Base-by-base conservation (phyloP, 2,329 filamentous ascomycete species). In the Ascochyta rabiei region DNA sequence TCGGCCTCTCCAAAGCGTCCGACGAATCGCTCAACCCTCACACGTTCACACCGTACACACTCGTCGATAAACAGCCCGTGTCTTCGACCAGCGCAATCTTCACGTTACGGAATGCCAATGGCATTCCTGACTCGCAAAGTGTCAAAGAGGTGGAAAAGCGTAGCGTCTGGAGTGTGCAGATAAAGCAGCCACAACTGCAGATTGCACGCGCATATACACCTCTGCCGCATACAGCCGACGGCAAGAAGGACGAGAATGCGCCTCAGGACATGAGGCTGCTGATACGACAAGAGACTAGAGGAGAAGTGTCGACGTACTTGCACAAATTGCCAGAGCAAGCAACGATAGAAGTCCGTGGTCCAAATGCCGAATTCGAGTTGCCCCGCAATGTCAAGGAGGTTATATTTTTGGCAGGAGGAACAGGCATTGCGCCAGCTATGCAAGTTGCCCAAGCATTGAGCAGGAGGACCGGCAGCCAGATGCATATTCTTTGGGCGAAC, bases 151-250 rank as follows among this genome's bases (percentile, higher is more conserved):
- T 64, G 15, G 88, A 86, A 84, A 75, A 76, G 38, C 80, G 84
- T 51, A 89, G 89, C 4, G 82, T 96, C 37, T 96, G 91, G 89
- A 92, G 89, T 59, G 88, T 98, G 30, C 89, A 97, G 78, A 86
- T 96, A 70, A 96, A 96, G 77, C 95, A 98, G 77, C 95, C 95
- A 2, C 88, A 96, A 73, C 78, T 98, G 53, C 93, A 97, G 76
- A 96, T 99, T 64, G 90, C 91, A 38, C 81, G 95, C 58, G 87
- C 91, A 53, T 99, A 99, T 76, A 98, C 95, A 4, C 92, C 93
- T 0, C 79, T 99, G 0, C 93, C 91, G 0, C 82, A 86, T 2
- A 73, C 28, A 61, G 72, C 30, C 76, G 80, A 35, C 72, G 52
- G 39, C n/a, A 58, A 56, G 28, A 58, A 58, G 21, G 60, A 61